Percentiles rank a stretch among this genome's conserved stretches.
Conservation (phyloP, 805 yeast genomes). For the Lipomyces mesembrius region DNA sequence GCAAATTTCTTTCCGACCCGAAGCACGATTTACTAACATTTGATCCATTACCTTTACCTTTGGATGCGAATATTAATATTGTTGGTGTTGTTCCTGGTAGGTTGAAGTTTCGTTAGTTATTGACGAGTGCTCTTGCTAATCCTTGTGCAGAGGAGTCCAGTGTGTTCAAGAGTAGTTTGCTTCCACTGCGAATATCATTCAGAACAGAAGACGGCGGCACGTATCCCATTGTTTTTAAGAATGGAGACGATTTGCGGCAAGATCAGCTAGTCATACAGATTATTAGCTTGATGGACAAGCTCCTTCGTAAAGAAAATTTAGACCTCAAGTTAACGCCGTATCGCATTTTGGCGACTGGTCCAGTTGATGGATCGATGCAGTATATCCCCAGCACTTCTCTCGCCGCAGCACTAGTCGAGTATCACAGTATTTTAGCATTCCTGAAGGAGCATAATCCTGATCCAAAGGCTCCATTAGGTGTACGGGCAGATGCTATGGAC, state of each 20-base stretch:
- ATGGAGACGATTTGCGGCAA: slow-evolving; percentile 94
- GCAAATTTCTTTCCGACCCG: slow-evolving; percentile 59
- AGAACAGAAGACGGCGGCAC: slow-evolving; percentile 56
- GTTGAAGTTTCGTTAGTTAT: background rate
- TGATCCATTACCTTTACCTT: slow-evolving; percentile 70
- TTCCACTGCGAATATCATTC: slow-evolving; percentile 84
- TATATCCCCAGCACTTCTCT: slow-evolving; percentile 92
- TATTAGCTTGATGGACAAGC: slow-evolving; percentile 85
- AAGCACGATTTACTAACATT: slow-evolving; percentile 49
- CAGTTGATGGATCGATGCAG: slow-evolving; percentile 89
- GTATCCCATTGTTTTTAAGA: slow-evolving; percentile 88
- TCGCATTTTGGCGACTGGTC: slow-evolving; percentile 85
- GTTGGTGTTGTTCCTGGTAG: slow-evolving; percentile 68
- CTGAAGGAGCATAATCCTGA: slow-evolving; percentile 70
- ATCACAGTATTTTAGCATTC: slow-evolving; percentile 76
- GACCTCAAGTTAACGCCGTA: slow-evolving; percentile 89
- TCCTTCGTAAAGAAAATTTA: slow-evolving; percentile 84
- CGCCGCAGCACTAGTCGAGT: slow-evolving; percentile 72
- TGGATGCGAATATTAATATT: slow-evolving; percentile 77
- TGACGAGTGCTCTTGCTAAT: background rate
- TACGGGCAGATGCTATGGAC: slow-evolving; percentile 77
- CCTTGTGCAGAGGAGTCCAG: slow-evolving; percentile 60
- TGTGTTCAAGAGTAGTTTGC: slow-evolving; percentile 88
- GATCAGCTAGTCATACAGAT: slow-evolving; percentile 97
- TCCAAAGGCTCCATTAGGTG: slow-evolving; percentile 46